Conservation (phyloP, 1,139 yeast genomes). For the Magnusiomyces tetraspermus region DNA sequence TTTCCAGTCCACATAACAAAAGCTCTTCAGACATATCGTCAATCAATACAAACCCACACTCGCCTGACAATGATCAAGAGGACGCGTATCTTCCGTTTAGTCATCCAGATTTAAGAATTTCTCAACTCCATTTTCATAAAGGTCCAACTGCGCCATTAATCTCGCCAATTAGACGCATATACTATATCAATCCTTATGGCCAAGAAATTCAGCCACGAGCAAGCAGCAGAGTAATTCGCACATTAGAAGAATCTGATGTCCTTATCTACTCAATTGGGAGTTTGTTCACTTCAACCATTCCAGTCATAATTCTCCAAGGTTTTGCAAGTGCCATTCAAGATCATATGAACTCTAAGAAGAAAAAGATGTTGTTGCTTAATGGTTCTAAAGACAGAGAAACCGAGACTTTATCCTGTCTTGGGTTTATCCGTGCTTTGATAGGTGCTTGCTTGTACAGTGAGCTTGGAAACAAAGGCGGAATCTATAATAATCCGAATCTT, state of each 20-base stretch:
- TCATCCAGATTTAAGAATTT: slow-evolving; percentile 66
- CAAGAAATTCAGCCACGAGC: slow-evolving; percentile 78
- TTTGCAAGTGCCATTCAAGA: slow-evolving; percentile 41
- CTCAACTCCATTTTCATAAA: slow-evolving; percentile 61
- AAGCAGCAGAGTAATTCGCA: slow-evolving; percentile 50
- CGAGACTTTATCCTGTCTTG: slow-evolving; percentile 50
- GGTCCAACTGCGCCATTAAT: slow-evolving; percentile 47
- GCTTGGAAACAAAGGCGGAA: slow-evolving; percentile 7
- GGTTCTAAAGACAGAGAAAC: slow-evolving; percentile 75
- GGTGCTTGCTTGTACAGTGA: slow-evolving; percentile 32
- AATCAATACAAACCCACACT: not conserved
- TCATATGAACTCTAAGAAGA: slow-evolving; percentile 33
- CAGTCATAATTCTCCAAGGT: slow-evolving; percentile 65
- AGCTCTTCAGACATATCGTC: not conserved
- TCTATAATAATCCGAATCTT: slow-evolving; percentile 4
- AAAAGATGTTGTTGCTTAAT: slow-evolving; percentile 45
- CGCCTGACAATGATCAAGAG: slow-evolving; percentile 33
- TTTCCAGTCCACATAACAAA: not conserved
- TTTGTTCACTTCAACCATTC: slow-evolving; percentile 75
- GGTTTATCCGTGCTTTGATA: slow-evolving; percentile 47
- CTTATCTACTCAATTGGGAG: slow-evolving; percentile 80
- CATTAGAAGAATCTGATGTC: slow-evolving; percentile 41
- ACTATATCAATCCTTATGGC: slow-evolving; percentile 81
- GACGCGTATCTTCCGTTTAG: slow-evolving; percentile 67
- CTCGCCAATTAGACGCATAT: slow-evolving; percentile 67